Conservation (phyloP, 2,329 filamentous ascomycete genomes). For the Scedosporium dehoogii region DNA sequence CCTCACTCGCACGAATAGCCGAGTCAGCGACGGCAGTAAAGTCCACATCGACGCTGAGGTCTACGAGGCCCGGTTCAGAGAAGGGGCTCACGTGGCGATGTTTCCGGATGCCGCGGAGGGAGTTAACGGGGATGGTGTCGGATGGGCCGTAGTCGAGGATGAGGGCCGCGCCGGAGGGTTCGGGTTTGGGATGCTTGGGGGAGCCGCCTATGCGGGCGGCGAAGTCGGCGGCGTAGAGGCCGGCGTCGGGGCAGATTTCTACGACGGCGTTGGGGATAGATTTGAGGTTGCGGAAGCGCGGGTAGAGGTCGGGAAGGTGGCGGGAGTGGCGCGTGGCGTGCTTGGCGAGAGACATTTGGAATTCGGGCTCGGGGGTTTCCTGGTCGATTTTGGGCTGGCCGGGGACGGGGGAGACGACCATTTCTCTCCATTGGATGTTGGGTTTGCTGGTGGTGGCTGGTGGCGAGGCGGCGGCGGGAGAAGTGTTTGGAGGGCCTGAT, state of each 20-base stretch:
- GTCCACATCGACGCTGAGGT: conserved; percentile 88
- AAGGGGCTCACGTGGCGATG: conserved; percentile 76
- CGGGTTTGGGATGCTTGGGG: conserved; percentile 39
- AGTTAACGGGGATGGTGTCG: conserved; percentile 73
- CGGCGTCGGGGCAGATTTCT: conserved; percentile 83
- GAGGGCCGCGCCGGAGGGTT: conserved; percentile 75
- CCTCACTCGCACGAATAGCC: conserved; percentile 63
- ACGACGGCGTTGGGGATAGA: conserved; percentile 59
- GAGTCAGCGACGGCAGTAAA: conserved; percentile 79
- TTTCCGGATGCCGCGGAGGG: conserved; percentile 74
- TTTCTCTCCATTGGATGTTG: conserved; percentile 64
- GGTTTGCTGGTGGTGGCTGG: conserved; percentile 12
- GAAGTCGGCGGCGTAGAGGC: conserved; percentile 71
- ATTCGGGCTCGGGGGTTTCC: conserved; percentile 58
- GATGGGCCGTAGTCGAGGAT: conserved; percentile 89
- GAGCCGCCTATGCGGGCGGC: conserved; percentile 74
- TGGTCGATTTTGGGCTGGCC: conserved; percentile 42
- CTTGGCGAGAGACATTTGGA: conserved; percentile 72
- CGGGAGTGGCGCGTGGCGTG: conserved; percentile 70
- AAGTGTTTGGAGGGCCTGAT: conserved; percentile 22
- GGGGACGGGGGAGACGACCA: conserved; percentile 63
- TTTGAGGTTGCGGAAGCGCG: conserved; percentile 69
- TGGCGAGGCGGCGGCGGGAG: conserved; percentile 29
- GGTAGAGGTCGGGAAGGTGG: conserved; percentile 73
- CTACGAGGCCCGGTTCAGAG: conserved; percentile 67